Percentiles rank a stretch among this genome's conserved stretches.
Evolutionary conservation across 352 stramenopile species (phyloP).

Genomic region (Phytopythium litorale): DNA sequence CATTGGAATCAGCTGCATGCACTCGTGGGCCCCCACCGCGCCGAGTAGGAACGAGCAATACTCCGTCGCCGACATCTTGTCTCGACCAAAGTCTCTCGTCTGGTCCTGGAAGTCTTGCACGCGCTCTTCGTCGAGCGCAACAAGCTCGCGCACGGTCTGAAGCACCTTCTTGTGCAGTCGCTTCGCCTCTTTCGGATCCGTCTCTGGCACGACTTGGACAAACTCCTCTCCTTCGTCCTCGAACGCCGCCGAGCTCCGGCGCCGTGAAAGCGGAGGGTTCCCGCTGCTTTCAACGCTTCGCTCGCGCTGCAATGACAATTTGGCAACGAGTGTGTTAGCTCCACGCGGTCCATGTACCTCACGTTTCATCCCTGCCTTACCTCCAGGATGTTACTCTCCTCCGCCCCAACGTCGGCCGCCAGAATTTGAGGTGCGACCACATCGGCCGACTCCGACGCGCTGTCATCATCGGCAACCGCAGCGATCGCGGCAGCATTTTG

Average conservation of each 20-base stretch:
- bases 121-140: constrained; percentile 62
- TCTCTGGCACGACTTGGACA: constrained; percentile 46
- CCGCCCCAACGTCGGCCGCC: neutral
- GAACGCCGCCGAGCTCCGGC: constrained; percentile 16
- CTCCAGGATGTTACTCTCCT: neutral
- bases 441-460: neutral
- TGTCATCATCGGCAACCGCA: neutral
- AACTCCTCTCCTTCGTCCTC: constrained; percentile 58
- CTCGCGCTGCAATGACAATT: neutral
- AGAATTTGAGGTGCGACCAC: neutral
- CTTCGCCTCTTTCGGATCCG: constrained; percentile 54
- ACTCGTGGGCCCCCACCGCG: constrained; percentile 59
- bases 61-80: constrained; percentile 63
- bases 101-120: constrained; percentile 79
- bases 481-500: neutral
- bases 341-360: neutral
- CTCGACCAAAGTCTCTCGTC: constrained; percentile 71
- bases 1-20: constrained; percentile 64
- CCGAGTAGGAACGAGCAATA: constrained; percentile 76
- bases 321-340: neutral
- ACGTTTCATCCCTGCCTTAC: neutral
- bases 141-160: constrained; percentile 54
- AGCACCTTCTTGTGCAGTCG: constrained; percentile 74
- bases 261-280: constrained; percentile 17
- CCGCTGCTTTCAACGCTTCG: neutral